Conservation (phyloP, 2,329 filamentous ascomycete species). For the Diaporthe humulicola region DNA sequence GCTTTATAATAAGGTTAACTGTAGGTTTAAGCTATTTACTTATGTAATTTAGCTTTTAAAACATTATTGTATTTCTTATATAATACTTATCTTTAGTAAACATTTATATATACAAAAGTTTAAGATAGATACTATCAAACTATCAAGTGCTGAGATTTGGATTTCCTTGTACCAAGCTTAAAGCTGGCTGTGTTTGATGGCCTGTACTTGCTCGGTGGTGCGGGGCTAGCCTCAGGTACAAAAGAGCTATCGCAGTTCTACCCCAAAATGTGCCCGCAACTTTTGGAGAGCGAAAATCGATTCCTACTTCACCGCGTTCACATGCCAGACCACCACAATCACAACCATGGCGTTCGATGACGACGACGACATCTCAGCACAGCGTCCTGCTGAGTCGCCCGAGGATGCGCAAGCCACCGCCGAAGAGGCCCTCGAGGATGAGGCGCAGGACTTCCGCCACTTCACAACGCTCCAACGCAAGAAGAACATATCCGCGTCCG, state of each 20-base stretch:
- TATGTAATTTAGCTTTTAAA: too few relatives aligned
- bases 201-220: not conserved
- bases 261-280: conserved; percentile 7
- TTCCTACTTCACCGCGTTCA: not conserved
- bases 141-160: too few relatives aligned
- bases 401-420: conserved; percentile 50
- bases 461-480: conserved; percentile 67
- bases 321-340: not conserved
- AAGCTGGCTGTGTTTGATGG: too few relatives aligned
- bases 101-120: not conserved
- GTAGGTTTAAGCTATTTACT: too few relatives aligned
- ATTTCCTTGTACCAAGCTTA: too few relatives aligned
- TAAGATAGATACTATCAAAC: too few relatives aligned
- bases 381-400: conserved; percentile 43
- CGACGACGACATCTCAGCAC: conserved; percentile 44
- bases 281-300: not conserved
- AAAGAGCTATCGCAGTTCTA: not conserved
- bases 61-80: not conserved
- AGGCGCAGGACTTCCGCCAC: conserved; percentile 88
- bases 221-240: not conserved
- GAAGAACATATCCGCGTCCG: conserved; percentile 65
- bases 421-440: conserved; percentile 79
- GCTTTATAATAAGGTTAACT: too few relatives aligned
- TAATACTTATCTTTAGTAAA: not conserved
- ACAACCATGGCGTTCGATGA: conserved; percentile 48